phyloP scores from a whole-genome alignment of 2,329 filamentous ascomycete genomes.

The Amesomyces nigricolor region DNA sequence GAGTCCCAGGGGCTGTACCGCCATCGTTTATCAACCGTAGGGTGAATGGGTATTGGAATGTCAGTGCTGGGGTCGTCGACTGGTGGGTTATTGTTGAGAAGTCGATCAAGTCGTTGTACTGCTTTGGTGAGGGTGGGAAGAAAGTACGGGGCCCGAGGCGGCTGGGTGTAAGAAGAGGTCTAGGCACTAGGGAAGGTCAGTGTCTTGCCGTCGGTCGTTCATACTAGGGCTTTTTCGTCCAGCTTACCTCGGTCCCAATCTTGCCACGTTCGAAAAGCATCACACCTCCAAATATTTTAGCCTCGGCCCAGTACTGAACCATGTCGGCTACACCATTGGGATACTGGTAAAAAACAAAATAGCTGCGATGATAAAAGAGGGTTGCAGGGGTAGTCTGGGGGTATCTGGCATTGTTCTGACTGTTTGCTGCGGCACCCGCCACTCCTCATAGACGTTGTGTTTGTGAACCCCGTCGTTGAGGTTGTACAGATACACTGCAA shows the following conservation, averaged over 20 bases:
- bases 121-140: not conserved
- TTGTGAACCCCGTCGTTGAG: slow-evolving; percentile 9
- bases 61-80: too few relatives aligned
- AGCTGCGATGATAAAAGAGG: slow-evolving; percentile 7
- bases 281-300: slow-evolving; percentile 21
- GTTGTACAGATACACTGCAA: slow-evolving; percentile 14
- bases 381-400: not conserved
- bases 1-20: slow-evolving; percentile 1
- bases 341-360: slow-evolving; percentile 16
- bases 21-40: not conserved
- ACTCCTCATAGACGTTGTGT: not conserved
- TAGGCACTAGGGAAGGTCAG: not conserved
- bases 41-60: not conserved
- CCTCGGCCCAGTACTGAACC: slow-evolving; percentile 24
- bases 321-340: slow-evolving; percentile 16
- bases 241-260: not conserved
- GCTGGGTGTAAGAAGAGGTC: not conserved
- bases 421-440: too few relatives aligned
- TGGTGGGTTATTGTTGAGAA: not conserved
- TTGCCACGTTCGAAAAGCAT: slow-evolving; percentile 16
- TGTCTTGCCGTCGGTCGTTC: not conserved
- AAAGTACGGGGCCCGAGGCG: not conserved
- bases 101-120: not conserved
- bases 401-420: too few relatives aligned
- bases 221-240: not conserved